Base-by-base conservation (phyloP, 1,284 basidiomycete genomes). In the Phenoliferia sp. region DNA sequence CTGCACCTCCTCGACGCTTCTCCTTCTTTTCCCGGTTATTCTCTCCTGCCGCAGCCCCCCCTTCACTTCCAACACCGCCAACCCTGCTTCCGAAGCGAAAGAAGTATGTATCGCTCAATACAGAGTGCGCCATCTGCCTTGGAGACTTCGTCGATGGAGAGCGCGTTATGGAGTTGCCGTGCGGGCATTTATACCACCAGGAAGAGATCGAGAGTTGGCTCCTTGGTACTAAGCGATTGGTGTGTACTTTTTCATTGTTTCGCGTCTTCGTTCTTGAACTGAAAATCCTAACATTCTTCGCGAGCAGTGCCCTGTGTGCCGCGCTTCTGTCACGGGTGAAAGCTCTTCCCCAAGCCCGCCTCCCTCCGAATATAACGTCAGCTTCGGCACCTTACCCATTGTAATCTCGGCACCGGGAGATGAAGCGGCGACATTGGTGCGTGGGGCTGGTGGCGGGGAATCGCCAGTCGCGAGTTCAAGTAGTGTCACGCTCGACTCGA, bases 121-220 rank as follows among this genome's bases (percentile, higher is more conserved):
- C 63, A 56, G 91, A 95, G 77, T 96, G 93, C 76, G 89, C 92
- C 16, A 94, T 96, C 70, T 96, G 93, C 78, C 83, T 96, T 71
- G 89, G 85, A 70, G 86, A 88, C 72, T 95, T 95, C 74, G 86
- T 81, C 50, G 86, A 87, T 73, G 92, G 92, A 2, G 93, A 96
- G 90, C 95, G 39, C 33, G 33, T 36, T n/a, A 29, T 28, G 17
- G 48, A 52, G 62, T 78, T 95, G 59, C 93, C 93, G 0, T 96
- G 93, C 76, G 88, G 90, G 62, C 93, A 95, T 77, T 86, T 94
- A 64, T 92, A 90, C 78, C 90, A 92, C 79, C 82, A 89, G 63
- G 86, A 88, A 57, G 92, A 94, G 79, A 87, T 94, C 55, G 91
- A 93, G 77, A 85, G 88, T 73, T 96, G 93, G 93, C 80, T 96